Percentiles rank a stretch among this genome's conserved stretches.
Evolutionary conservation across 306 rosid genomes (phyloP).

Genomic region (Pyrus betulifolia): DNA sequence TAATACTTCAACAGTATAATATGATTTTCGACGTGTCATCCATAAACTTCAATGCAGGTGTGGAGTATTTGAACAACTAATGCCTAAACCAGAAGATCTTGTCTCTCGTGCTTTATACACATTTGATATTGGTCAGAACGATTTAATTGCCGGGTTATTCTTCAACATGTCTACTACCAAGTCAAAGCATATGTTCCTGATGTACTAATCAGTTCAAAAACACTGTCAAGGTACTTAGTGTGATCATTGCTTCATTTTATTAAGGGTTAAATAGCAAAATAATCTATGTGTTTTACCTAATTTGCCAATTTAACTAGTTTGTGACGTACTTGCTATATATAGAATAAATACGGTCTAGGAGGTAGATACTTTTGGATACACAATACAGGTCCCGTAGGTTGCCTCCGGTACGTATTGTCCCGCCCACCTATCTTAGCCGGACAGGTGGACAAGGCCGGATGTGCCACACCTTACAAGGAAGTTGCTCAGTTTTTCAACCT

Average conservation of each 20-base stretch:
- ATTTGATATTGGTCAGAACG: conserved; percentile 42
- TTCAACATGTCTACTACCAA: conserved; percentile 32
- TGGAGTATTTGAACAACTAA: conserved; percentile 19
- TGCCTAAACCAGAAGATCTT: conserved; percentile 21
- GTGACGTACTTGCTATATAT: not conserved
- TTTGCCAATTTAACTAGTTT: not conserved
- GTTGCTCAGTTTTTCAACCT: conserved; percentile 59
- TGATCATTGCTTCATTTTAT: not conserved
- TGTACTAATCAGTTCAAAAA: conserved; percentile 39
- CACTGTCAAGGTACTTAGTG: conserved; percentile 29
- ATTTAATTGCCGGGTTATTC: conserved; percentile 35
- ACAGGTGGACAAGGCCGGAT: conserved; percentile 33
- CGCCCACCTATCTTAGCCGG: conserved; percentile 13
- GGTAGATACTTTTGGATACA: conserved; percentile 70
- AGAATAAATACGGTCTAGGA: conserved; percentile 42
- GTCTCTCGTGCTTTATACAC: conserved; percentile 23
- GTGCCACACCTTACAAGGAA: conserved; percentile 43
- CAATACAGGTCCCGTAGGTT: conserved; percentile 70
- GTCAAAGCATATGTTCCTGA: conserved; percentile 40
- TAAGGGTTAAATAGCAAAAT: too few species aligned
- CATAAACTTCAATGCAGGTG: conserved; percentile 7
- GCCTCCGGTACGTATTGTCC: conserved; percentile 37
- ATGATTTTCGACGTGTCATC: too few species aligned
- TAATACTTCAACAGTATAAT: too few species aligned
- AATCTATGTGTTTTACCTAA: too few species aligned